Percentiles rank a stretch among this genome's conserved stretches.
These are phyloP conservation scores for Penicillium bovifimosum DNA, from an alignment of 495 filamentous ascomycete species.

Conservation along the genomic window DNA sequence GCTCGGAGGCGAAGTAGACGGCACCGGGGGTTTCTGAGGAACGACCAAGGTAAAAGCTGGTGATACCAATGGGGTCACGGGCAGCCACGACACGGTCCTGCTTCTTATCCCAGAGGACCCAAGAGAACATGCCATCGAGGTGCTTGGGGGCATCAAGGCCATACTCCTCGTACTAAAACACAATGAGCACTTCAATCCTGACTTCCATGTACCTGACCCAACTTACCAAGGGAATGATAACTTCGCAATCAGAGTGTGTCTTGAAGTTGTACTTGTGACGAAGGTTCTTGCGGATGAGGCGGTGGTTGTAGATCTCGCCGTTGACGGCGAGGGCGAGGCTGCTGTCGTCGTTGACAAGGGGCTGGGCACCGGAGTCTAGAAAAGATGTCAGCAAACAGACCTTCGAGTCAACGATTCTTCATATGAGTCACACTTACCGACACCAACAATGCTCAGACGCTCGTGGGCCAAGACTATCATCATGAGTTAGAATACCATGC, in stretches of 20 bases:
- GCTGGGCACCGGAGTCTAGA: conserved; percentile 88
- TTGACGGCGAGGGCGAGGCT: conserved; percentile 92
- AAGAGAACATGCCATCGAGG: conserved; percentile 99
- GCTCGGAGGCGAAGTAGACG: conserved; percentile 92
- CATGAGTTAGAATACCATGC: conserved; percentile 24
- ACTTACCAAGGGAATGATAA: conserved; percentile 92
- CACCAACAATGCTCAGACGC: conserved; percentile 93
- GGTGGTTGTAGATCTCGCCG: conserved; percentile 99
- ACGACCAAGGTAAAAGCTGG: conserved; percentile 92
- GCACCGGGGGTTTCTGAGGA: conserved; percentile 75
- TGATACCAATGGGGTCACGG: conserved; percentile 94
- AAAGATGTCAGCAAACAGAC: conserved; percentile 12
- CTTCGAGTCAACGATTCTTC: neutral
- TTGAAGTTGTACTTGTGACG: conserved; percentile 85
- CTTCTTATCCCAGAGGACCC: conserved; percentile 91
- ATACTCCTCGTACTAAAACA: conserved; percentile 77
- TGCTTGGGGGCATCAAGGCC: conserved; percentile 88
- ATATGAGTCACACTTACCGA: conserved; percentile 62
- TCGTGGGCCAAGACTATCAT: conserved; percentile 88
- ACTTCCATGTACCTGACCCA: neutral
- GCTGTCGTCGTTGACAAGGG: conserved; percentile 84
- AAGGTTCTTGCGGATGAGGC: conserved; percentile 78
- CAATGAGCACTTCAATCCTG: conserved; percentile 5
- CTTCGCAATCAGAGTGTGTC: conserved; percentile 96
- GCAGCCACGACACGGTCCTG: conserved; percentile 88